phyloP scores from a whole-genome alignment of 495 filamentous ascomycete species.

The Penicillium nucicola region DNA sequence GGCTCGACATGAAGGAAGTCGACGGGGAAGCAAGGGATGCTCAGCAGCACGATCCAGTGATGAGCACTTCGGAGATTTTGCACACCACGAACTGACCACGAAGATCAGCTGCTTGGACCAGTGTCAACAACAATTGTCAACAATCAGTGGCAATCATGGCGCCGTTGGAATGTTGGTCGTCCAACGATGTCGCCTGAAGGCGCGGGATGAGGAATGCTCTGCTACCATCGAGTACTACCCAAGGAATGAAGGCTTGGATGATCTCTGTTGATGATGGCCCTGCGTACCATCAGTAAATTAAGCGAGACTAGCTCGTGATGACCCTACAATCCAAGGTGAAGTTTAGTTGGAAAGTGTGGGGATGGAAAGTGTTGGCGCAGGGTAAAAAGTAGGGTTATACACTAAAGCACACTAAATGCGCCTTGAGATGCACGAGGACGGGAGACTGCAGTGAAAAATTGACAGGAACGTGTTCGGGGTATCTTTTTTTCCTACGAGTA shows the following conservation, averaged over 20 bases:
- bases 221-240: slow-evolving; percentile 12
- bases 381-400: slow-evolving; percentile 14
- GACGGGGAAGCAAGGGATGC: slow-evolving; percentile 41
- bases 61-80: slow-evolving; percentile 43
- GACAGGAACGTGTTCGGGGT: slow-evolving; percentile 44
- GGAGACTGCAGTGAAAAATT: slow-evolving; percentile 27
- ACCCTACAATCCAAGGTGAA: slow-evolving; percentile 18
- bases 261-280: slow-evolving; percentile 7
- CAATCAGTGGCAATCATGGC: slow-evolving; percentile 27
- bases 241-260: slow-evolving; percentile 37
- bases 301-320: slow-evolving; percentile 10
- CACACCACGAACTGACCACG: slow-evolving; percentile 24
- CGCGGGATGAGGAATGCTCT: slow-evolving; percentile 26
- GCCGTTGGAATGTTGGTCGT: slow-evolving; percentile 35
- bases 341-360: slow-evolving; percentile 11
- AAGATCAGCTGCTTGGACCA: slow-evolving; percentile 14
- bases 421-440: slow-evolving; percentile 24
- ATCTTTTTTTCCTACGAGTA: slow-evolving; percentile 22
- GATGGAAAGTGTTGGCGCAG: slow-evolving; percentile 11
- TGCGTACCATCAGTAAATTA: slow-evolving; percentile 4
- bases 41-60: slow-evolving; percentile 41
- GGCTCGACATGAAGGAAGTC: slow-evolving; percentile 32
- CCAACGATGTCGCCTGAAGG: slow-evolving; percentile 25
- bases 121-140: slow-evolving; percentile 22
- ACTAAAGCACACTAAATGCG: slow-evolving; percentile 16